Base-by-base conservation (phyloP, 2,329 filamentous ascomycete species). In the Davidsoniella australis region DNA sequence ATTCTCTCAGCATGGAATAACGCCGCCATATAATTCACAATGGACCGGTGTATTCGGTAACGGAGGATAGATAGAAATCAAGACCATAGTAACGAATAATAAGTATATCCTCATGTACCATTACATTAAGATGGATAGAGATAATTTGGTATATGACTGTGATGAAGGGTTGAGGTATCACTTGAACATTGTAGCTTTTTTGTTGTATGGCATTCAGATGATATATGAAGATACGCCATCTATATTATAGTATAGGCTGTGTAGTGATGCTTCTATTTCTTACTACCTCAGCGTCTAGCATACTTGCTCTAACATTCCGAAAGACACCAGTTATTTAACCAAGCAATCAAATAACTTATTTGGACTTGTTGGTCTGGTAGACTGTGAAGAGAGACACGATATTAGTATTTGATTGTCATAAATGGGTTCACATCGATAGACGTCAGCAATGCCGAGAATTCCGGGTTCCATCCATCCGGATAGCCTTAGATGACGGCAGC, bases 301-400 rank as follows among this genome's bases (percentile, higher is more conserved):
- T 33, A 33, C 29, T 33, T 33, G 29, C 41, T 46, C 20, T 10
- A 36, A 20, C 18, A 17, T 18, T 23, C 43, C 16, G 5, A 41
- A 41, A 41, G 16, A 45, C 24, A 14, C 36, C 18, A 3, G 8
- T n/a, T 36, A 9, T 33, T 12, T 4, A 4, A 33, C 8, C 12
- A 33, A 9, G 29, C 8, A 33, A 4, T 9, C 29, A 10, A 9
- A 26, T 18, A 23, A 41, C 40, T 53, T 53, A 53, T 45, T 64
- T 65, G 61, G 66, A 63, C 66, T 68, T 69, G 58, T 68, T 63
- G 55, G 62, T 68, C 63, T 70, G 67, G 66, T 67, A 76, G 59
- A 67, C 73, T 76, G 36, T 41, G 14, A 5, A 10, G 36, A 29
- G 38, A 36, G 20, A 18, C 20, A 48, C 17, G 3, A 12, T 17